These are phyloP conservation scores for Penicillium maclennaniae DNA, from an alignment of 495 filamentous ascomycete genomes.

Conservation along the genomic window DNA sequence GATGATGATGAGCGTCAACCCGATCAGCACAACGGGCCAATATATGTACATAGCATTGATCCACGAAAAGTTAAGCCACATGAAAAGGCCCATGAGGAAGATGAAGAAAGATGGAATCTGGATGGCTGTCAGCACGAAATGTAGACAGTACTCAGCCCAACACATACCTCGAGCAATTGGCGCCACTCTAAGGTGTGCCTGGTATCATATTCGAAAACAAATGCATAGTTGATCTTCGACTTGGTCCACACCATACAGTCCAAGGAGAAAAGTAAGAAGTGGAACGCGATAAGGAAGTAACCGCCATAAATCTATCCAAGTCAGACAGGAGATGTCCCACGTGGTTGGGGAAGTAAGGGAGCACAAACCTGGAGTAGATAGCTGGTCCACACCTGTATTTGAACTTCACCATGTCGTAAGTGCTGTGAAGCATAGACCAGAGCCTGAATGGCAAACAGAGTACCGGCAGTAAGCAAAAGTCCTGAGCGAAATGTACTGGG, in stretches of 20 bases:
- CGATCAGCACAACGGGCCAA: slow-evolving; percentile 81
- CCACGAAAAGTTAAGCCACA: slow-evolving; percentile 86
- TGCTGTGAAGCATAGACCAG: slow-evolving; percentile 62
- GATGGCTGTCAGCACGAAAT: slow-evolving; percentile 10
- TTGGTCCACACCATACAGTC: slow-evolving; percentile 76
- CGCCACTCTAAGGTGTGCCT: slow-evolving; percentile 84
- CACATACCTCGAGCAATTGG: slow-evolving; percentile 68
- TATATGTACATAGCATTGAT: slow-evolving; percentile 71
- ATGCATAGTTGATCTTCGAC: slow-evolving; percentile 88
- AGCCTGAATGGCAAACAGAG: slow-evolving; percentile 70
- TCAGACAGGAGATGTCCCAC: slow-evolving; percentile 25
- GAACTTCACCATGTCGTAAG: slow-evolving; percentile 44
- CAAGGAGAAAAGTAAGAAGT: slow-evolving; percentile 71
- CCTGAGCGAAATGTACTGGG: slow-evolving; percentile 75
- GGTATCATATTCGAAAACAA: slow-evolving; percentile 94
- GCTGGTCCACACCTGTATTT: slow-evolving; percentile 51
- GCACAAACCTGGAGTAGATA: slow-evolving; percentile 68
- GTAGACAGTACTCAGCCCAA: neutral
- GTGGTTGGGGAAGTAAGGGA: slow-evolving; percentile 1
- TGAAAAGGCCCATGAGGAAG: slow-evolving; percentile 69
- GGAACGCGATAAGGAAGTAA: slow-evolving; percentile 71
- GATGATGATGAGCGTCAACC: slow-evolving; percentile 58
- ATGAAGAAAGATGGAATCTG: slow-evolving; percentile 72
- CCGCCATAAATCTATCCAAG: slow-evolving; percentile 70
- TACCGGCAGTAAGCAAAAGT: slow-evolving; percentile 68